Evolutionary conservation across 176 grass and related monocot species (phyloP).

Genomic region (Aegilops longissima): DNA sequence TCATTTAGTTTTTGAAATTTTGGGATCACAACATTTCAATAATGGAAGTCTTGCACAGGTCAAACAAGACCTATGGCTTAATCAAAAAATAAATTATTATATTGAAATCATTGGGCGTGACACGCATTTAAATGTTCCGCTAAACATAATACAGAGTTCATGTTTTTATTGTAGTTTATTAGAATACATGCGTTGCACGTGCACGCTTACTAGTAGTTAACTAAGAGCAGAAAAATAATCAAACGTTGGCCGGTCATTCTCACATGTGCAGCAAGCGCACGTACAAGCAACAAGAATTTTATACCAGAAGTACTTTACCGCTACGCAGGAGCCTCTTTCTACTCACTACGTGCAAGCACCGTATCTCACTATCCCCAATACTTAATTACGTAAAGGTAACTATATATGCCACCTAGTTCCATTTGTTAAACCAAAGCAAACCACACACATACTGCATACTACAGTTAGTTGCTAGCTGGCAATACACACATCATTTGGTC

Average conservation of each 20-base stretch:
- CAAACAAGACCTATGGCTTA: too few relatives aligned
- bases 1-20: too few relatives aligned
- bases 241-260: not conserved
- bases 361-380: not conserved
- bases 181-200: too few relatives aligned
- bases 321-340: not conserved
- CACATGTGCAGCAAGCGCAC: not conserved
- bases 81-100: too few relatives aligned
- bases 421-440: not conserved
- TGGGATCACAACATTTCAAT: too few relatives aligned
- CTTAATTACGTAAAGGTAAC: not conserved
- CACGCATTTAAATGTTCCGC: too few relatives aligned
- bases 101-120: too few relatives aligned
- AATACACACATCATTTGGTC: too few relatives aligned
- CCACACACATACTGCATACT: not conserved
- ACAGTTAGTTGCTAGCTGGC: not conserved
- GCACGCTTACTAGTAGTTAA: not conserved
- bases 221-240: not conserved
- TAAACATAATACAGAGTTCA: too few relatives aligned
- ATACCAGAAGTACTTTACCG: not conserved
- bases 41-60: too few relatives aligned
- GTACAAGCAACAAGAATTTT: not conserved
- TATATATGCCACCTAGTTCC: not conserved
- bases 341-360: not conserved
- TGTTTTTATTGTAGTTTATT: too few relatives aligned